Evolutionary conservation across 2,329 filamentous ascomycete species (phyloP), one percentile per base, ranked within the genome.

Genomic region (Parasarocladium wereldwijsianum): DNA sequence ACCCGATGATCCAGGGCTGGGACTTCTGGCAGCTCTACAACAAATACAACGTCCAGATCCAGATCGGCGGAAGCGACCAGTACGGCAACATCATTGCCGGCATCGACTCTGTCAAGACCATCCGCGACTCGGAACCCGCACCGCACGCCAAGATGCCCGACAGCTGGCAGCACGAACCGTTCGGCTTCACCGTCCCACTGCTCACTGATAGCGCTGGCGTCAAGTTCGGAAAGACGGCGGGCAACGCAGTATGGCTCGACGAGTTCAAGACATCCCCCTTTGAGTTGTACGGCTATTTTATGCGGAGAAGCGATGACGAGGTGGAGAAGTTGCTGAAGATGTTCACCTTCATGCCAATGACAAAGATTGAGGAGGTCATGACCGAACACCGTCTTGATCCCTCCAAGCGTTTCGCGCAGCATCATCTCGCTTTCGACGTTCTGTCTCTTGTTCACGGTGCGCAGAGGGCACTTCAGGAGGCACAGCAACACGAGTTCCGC

Each of bases 11-110:
- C 43, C 90, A 98, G 50, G 85, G 79, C 14, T 96, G 86, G 79
- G 90, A 98, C 51, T 98, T 86, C 71, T 96, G 83, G 82, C 66
- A 81, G 41, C 67, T 96, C 57, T 92, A 81, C 54, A 51, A 43
- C 36, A 65, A 70, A 26, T 62, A 65, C 15, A 67, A 67, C 27
- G 64, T 85, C 8, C 77, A 86, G 46, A 69, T 96, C 49, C 85
- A 98, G 55, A 82, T 98, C 31, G 90, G 90, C 34, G 90, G 90
- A 22, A 85, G 85, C 6, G 90, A 98, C 49, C 90, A 98, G 56
- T 96, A 78, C 49, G 90, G 90, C 38, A 98, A 98, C 54, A 96
- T 98, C 39, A 69, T 92, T 17, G 76, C 86, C 9, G 90, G 90
- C 28, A 77, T 90, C 46, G 83, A 94, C 36, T 71, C 80, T 3